phyloP scores from a whole-genome alignment of 345 rosid genomes.

The Linum trigynum region DNA sequence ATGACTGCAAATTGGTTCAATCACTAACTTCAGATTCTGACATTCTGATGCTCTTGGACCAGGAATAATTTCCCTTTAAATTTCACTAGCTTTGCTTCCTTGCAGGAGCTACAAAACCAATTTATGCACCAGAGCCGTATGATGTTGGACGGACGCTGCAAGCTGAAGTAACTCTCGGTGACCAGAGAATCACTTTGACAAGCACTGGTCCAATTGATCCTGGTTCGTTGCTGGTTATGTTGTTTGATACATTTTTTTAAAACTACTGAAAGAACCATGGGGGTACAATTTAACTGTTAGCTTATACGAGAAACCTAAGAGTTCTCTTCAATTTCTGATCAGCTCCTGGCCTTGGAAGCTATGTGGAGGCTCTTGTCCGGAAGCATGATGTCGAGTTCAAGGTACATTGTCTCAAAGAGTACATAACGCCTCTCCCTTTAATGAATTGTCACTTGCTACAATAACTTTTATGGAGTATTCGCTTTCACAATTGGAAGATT shows the following conservation, averaged over 20 bases:
- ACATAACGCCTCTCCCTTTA: background rate
- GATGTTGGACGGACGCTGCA: slow-evolving; percentile 73
- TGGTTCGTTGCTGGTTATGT: slow-evolving; percentile 37
- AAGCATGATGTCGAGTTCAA: slow-evolving; percentile 84
- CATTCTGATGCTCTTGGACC: background rate
- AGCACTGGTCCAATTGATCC: slow-evolving; percentile 75
- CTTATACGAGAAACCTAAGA: slow-evolving; percentile 4
- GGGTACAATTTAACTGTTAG: background rate
- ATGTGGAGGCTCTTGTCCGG: slow-evolving; percentile 85
- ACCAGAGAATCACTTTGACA: slow-evolving; percentile 41
- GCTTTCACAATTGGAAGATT: background rate
- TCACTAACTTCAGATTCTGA: too few relatives aligned
- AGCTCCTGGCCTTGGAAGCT: slow-evolving; percentile 97
- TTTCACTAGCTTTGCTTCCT: slow-evolving; percentile 15
- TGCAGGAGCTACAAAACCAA: slow-evolving; percentile 83
- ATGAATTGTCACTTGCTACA: background rate
- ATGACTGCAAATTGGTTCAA: too few relatives aligned
- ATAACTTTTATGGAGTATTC: background rate
- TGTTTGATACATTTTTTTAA: slow-evolving; percentile 5
- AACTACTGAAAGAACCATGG: background rate
- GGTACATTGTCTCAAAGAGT: slow-evolving; percentile 31
- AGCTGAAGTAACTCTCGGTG: slow-evolving; percentile 52
- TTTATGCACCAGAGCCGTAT: slow-evolving; percentile 89
- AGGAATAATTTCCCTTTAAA: background rate
- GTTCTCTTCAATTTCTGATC: slow-evolving; percentile 22